phyloP scores from a whole-genome alignment of 352 stramenopile species.

The Phytophthora citrophthora region DNA sequence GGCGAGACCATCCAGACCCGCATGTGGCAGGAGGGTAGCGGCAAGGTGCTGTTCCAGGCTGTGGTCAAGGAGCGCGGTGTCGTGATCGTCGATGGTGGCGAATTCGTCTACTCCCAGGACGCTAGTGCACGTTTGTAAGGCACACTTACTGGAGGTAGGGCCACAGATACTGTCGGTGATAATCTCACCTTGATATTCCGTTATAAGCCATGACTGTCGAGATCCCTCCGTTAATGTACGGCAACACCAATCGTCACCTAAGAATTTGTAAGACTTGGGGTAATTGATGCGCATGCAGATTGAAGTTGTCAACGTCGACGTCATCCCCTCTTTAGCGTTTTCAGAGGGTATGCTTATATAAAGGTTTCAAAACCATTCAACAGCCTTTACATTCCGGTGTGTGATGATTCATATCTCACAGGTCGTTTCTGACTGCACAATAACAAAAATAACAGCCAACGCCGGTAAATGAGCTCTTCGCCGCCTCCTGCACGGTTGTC shows the following conservation, averaged over 20 bases:
- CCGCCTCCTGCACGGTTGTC: conserved; percentile 36
- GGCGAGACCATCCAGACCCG: conserved; percentile 88
- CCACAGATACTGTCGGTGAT: not conserved
- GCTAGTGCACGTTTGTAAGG: conserved; percentile 36
- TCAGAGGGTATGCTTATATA: conserved; percentile 6
- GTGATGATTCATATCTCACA: conserved; percentile 11
- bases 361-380: not conserved
- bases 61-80: conserved; percentile 77
- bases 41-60: conserved; percentile 75
- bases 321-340: not conserved
- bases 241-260: no score
- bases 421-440: conserved; percentile 3
- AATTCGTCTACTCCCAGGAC: conserved; percentile 62
- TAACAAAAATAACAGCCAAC: conserved; percentile 7
- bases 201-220: no score
- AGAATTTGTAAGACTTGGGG: no score
- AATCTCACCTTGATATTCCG: conserved; percentile 2
- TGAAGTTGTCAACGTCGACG: conserved; percentile 23
- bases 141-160: no score
- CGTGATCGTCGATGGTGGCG: conserved; percentile 79
- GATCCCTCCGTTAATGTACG: conserved; percentile 1
- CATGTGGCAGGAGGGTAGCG: conserved; percentile 71
- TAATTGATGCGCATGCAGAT: conserved; percentile 9
- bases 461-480: conserved; percentile 29
- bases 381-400: conserved; percentile 16